These are phyloP conservation scores for Pulveroboletus frians DNA, from an alignment of 768 basidiomycete genomes.

Conservation along the genomic window DNA sequence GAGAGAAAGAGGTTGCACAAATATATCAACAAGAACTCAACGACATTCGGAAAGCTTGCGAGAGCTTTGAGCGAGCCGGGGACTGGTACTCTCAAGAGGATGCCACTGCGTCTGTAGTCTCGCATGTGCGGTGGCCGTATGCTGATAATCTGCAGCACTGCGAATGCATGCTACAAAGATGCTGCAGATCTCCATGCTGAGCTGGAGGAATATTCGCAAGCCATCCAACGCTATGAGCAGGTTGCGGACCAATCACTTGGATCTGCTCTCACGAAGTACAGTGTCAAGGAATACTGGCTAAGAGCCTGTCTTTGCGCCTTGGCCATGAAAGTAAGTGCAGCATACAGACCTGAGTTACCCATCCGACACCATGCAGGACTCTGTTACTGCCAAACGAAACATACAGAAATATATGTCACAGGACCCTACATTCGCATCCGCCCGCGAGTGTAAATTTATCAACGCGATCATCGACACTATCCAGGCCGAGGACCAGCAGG, in stretches of 20 bases:
- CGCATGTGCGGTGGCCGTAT: neutral
- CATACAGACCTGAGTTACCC: neutral
- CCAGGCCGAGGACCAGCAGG: slow-evolving; percentile 63
- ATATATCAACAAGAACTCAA: slow-evolving; percentile 82
- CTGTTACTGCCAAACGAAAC: slow-evolving; percentile 77
- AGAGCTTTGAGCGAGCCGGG: slow-evolving; percentile 85
- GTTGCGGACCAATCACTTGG: slow-evolving; percentile 81
- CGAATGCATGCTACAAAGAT: slow-evolving; percentile 93
- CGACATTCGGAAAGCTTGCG: slow-evolving; percentile 81
- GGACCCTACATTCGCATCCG: slow-evolving; percentile 81
- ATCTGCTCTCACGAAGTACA: slow-evolving; percentile 91
- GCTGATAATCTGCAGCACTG: slow-evolving; percentile 57
- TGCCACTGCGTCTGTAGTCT: slow-evolving; percentile 75
- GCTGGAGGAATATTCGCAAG: slow-evolving; percentile 76
- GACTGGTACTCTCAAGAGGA: slow-evolving; percentile 99
- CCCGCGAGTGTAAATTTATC: slow-evolving; percentile 90
- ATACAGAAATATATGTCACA: slow-evolving; percentile 71
- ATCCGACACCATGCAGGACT: slow-evolving; percentile 51
- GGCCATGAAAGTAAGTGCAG: slow-evolving; percentile 70
- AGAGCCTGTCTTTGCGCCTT: slow-evolving; percentile 81
- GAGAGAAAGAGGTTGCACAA: slow-evolving; percentile 95
- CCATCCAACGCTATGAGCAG: slow-evolving; percentile 84
- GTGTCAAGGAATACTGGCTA: slow-evolving; percentile 97
- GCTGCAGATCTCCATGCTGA: slow-evolving; percentile 94
- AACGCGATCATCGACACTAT: slow-evolving; percentile 72